These are phyloP conservation scores for Alternaria novae-zelandiae DNA, from an alignment of 2,329 filamentous ascomycete species.

Conservation along the genomic window DNA sequence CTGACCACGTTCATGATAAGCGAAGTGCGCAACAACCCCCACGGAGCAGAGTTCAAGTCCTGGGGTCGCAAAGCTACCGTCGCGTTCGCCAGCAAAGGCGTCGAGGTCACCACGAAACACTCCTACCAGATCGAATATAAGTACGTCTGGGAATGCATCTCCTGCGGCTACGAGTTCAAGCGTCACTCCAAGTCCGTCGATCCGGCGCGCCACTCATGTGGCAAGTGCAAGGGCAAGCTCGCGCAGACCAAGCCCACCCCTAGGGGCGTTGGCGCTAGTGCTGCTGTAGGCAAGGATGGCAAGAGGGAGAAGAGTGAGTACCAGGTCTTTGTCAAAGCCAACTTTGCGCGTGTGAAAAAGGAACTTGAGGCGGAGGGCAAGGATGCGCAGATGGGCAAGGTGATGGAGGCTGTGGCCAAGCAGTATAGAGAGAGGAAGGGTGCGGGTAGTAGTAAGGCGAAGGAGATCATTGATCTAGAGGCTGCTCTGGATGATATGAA, in stretches of 20 bases:
- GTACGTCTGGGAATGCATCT: constrained; percentile 81
- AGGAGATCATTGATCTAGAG: constrained; percentile 15
- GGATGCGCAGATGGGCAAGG: constrained; percentile 60
- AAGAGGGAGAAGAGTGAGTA: constrained; percentile 56
- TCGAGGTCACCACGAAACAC: constrained; percentile 89
- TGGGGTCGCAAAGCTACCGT: constrained; percentile 65
- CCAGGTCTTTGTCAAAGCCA: constrained; percentile 68
- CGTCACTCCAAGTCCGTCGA: constrained; percentile 88
- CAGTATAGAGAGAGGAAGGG: constrained; percentile 63
- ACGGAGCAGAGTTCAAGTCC: constrained; percentile 81
- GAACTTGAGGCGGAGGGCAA: constrained; percentile 58
- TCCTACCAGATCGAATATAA: constrained; percentile 90
- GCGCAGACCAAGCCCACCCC: constrained; percentile 82
- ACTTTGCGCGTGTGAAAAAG: constrained; percentile 63
- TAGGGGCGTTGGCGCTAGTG: constrained; percentile 46
- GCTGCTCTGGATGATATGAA: constrained; percentile 35
- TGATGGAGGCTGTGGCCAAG: constrained; percentile 72
- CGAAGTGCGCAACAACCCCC: constrained; percentile 75
- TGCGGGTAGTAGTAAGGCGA: constrained; percentile 7
- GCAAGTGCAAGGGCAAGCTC: constrained; percentile 71
- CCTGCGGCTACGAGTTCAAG: constrained; percentile 75
- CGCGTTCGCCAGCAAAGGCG: constrained; percentile 65
- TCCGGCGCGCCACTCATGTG: constrained; percentile 72
- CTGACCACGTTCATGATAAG: constrained; percentile 89
- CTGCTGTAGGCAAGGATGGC: constrained; percentile 13